These are phyloP conservation scores for Leishmania tropica DNA, from an alignment of 208 protist genomes.

Conservation along the genomic window DNA sequence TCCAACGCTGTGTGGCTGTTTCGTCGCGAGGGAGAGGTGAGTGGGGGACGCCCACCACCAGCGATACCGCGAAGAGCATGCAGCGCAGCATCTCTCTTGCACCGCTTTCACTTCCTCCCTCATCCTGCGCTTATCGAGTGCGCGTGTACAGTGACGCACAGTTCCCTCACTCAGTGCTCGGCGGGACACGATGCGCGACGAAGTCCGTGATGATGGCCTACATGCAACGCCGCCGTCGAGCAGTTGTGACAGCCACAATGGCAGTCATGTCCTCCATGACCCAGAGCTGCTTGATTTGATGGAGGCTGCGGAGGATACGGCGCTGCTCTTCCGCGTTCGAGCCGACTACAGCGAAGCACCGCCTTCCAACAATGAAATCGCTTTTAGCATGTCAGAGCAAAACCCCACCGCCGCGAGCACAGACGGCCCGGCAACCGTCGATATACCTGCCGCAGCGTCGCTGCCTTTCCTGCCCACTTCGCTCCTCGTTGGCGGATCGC, in stretches of 20 bases:
- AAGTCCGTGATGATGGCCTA: background rate
- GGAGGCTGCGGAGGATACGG: constrained; percentile 16
- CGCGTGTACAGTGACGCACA: background rate
- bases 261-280: constrained; percentile 2
- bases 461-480: background rate
- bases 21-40: background rate
- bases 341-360: background rate
- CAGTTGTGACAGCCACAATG: background rate
- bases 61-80: background rate
- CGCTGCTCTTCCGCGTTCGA: constrained; percentile 1
- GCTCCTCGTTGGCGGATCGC: constrained; percentile 54
- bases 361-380: background rate
- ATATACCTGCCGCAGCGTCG: background rate
- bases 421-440: background rate
- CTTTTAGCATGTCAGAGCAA: background rate
- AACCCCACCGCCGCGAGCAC: background rate
- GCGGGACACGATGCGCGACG: background rate
- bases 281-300: constrained; percentile 41
- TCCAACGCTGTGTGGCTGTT: background rate
- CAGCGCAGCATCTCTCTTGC: background rate
- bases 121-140: constrained; percentile 15
- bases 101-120: constrained; percentile 2
- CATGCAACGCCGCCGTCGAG: background rate
- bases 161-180: background rate
- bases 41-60: background rate